Base-by-base conservation (phyloP, 148 eudicot species). In the Pharnaceum exiguum region DNA sequence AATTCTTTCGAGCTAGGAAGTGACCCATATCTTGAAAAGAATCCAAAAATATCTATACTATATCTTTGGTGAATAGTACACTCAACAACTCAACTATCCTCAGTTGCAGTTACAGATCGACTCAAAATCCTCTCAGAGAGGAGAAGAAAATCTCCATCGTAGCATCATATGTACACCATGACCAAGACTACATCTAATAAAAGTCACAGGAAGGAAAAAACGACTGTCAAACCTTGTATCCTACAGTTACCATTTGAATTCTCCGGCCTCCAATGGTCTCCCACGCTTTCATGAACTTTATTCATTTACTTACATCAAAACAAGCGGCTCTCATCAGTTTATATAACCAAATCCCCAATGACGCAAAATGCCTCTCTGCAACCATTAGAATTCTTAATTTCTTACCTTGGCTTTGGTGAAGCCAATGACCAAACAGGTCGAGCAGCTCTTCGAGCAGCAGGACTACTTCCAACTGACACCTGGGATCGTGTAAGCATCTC, bases 401-500 rank as follows among this genome's bases (percentile, higher is more conserved):
- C n/a, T 35, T 50, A 48, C 62, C 69, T 59, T 32, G 73, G 69
- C 35, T 57, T 57, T 26, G 70, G 71, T 27, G 67, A 54, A 37
- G 51, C 39, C 8, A 65, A 46, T 2, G 47, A 59, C 57, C 54
- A 46, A 5, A 25, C 31, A 6, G 78, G 70, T 7, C 62, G 55
- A 26, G 46, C 39, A 0, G 46, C 47, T 29, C 67, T 40, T 16
- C 33, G 74, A 53, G 45, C 22, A 47, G 36, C 28, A 30, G 62
- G 57, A 48, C 60, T 37, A 47, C 64, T 44, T 66, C 58, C 5
- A 18, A 42, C 40, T 1, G 46, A 47, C 16, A 68, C 48, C 46
- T 58, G 77, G 7, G 74, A 70, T 11, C 75, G 68, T 7, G 58
- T 57, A 2, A 70, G 60, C 75, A 70, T 66, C 40, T 75, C 75